phyloP scores from a whole-genome alignment of 768 basidiomycete species.

The Lactarius sanguifluus region DNA sequence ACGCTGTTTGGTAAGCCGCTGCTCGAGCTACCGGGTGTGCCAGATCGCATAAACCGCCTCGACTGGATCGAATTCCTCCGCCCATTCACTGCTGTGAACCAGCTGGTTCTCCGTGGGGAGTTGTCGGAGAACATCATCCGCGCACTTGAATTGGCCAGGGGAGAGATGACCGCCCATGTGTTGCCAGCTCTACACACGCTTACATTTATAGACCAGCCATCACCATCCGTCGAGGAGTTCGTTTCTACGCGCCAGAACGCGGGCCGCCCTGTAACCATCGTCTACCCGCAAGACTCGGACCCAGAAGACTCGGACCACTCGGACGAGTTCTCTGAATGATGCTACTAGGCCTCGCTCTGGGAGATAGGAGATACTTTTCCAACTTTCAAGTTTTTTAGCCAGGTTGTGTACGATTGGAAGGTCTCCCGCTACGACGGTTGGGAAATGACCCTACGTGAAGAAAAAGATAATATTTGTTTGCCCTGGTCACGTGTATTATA shows the following conservation, averaged over 20 bases:
- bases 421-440: too few species aligned
- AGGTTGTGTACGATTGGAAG: neutral
- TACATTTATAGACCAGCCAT: neutral
- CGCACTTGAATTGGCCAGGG: neutral
- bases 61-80: neutral
- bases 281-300: neutral
- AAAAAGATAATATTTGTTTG: too few species aligned
- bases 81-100: neutral
- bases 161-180: neutral
- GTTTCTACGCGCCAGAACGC: neutral
- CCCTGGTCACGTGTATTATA: too few species aligned
- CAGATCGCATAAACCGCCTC: neutral
- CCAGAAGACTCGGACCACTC: neutral
- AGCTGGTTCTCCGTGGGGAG: neutral
- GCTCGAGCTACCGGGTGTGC: neutral
- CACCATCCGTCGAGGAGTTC: neutral
- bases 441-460: neutral
- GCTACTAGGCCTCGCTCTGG: neutral
- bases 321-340: neutral
- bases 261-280: neutral
- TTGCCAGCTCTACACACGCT: neutral
- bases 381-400: neutral
- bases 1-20: neutral
- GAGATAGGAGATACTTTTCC: neutral
- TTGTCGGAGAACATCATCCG: neutral